A percentile compares a stretch with the other conserved stretches of the same genome.
Conservation (phyloP, 768 basidiomycete species). For the Pilatotrama ljubarskyi region DNA sequence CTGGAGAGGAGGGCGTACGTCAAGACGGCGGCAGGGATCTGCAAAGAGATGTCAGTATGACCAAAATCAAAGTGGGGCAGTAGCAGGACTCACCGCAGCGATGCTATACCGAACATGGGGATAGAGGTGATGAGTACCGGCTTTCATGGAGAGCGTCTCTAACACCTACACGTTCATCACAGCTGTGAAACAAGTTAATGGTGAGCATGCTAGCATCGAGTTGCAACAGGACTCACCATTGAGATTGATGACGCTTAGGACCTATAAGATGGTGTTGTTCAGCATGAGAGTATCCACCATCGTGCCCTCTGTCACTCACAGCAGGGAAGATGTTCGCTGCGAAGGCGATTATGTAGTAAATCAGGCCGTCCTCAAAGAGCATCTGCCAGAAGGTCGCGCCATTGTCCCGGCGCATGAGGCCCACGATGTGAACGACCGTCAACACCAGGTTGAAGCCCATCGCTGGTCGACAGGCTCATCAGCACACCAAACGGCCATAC, state of each 20-base stretch:
- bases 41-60: neutral
- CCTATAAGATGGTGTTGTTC: slow-evolving; percentile 31
- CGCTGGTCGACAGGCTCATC: no score
- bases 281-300: neutral
- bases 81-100: slow-evolving; percentile 43
- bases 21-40: slow-evolving; percentile 67
- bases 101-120: slow-evolving; percentile 41
- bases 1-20: slow-evolving; percentile 46
- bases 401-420: slow-evolving; percentile 46
- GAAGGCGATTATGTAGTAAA: slow-evolving; percentile 68
- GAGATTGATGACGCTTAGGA: slow-evolving; percentile 58
- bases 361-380: slow-evolving; percentile 72
- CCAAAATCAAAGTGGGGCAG: neutral
- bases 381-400: slow-evolving; percentile 66
- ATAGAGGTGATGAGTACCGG: slow-evolving; percentile 3
- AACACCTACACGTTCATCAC: slow-evolving; percentile 62
- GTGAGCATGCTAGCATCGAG: neutral
- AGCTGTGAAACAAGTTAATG: slow-evolving; percentile 33
- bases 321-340: slow-evolving; percentile 68
- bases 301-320: slow-evolving; percentile 37
- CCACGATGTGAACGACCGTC: slow-evolving; percentile 53
- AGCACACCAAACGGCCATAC: neutral
- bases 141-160: no score
- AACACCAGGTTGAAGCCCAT: slow-evolving; percentile 71
- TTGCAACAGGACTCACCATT: slow-evolving; percentile 48